phyloP scores from a whole-genome alignment of 148 eudicot genomes.

The Fagopyrum esculentum region DNA sequence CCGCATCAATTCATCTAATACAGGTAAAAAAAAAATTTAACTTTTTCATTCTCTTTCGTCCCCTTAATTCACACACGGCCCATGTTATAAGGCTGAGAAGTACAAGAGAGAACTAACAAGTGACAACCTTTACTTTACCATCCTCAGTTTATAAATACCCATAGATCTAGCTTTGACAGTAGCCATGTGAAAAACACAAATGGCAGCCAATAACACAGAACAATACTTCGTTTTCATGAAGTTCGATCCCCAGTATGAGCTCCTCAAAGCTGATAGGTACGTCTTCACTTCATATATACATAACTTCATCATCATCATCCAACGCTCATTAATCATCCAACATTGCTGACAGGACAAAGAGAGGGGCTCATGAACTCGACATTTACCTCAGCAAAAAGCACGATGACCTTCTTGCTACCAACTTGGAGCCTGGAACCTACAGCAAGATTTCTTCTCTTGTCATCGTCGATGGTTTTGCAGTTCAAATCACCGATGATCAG shows the following conservation, averaged over 20 bases:
- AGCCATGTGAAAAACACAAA: neutral
- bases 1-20: too few species aligned
- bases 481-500: constrained; percentile 67
- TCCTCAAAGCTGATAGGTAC: constrained; percentile 63
- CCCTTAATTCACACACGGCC: too few species aligned
- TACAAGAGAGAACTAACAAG: too few species aligned
- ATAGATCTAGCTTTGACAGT: neutral
- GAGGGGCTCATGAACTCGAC: constrained; percentile 61
- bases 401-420: constrained; percentile 51
- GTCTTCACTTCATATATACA: neutral
- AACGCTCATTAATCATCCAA: neutral
- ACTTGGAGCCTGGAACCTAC: constrained; percentile 52
- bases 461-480: constrained; percentile 81
- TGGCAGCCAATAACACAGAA: constrained; percentile 20
- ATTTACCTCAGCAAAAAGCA: constrained; percentile 72
- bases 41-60: too few species aligned
- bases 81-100: too few species aligned
- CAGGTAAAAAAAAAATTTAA: too few species aligned
- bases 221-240: constrained; percentile 73
- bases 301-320: neutral
- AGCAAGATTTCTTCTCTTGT: constrained; percentile 67
- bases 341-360: constrained; percentile 34
- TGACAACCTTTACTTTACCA: too few species aligned
- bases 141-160: neutral
- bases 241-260: constrained; percentile 86